phyloP scores from a whole-genome alignment of 768 basidiomycete genomes.

The Collybiopsis luxurians region DNA sequence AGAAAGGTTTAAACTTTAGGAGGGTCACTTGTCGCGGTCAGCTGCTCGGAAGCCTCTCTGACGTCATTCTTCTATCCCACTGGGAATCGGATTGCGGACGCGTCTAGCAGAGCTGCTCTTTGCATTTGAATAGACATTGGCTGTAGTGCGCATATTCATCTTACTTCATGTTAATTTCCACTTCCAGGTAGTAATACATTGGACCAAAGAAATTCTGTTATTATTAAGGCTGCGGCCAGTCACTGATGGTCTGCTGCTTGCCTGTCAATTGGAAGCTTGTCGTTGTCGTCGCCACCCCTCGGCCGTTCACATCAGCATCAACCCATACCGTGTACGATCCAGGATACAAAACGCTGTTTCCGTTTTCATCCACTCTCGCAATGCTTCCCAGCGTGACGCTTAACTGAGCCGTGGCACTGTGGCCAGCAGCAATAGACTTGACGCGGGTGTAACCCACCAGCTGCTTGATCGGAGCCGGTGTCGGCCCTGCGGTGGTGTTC shows the following conservation, averaged over 20 bases:
- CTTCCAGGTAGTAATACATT: too few species aligned
- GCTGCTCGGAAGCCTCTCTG: too few species aligned
- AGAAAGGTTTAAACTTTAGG: too few species aligned
- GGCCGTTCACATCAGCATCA: conserved; percentile 37
- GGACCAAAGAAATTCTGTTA: background rate
- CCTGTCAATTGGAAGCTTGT: conserved; percentile 44
- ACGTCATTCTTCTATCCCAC: too few species aligned
- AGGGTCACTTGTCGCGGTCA: too few species aligned
- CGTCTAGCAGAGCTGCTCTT: too few species aligned
- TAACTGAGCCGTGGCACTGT: conserved; percentile 29
- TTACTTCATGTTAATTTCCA: too few species aligned
- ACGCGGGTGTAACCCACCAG: conserved; percentile 48
- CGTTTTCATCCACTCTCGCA: conserved; percentile 44
- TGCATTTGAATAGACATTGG: too few species aligned
- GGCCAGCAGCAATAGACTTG: conserved; percentile 27
- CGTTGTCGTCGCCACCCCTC: conserved; percentile 32
- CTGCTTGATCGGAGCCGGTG: conserved; percentile 50
- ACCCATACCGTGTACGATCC: conserved; percentile 36
- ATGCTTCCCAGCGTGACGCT: conserved; percentile 46
- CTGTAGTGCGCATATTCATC: too few species aligned
- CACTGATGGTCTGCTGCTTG: conserved; percentile 32
- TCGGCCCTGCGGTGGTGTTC: conserved; percentile 44
- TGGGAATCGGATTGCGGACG: too few species aligned
- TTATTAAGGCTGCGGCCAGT: conserved; percentile 32
- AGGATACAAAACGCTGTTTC: conserved; percentile 42